Conservation (phyloP, 2,329 filamentous ascomycete species). For the Acrocalymma vagum region DNA sequence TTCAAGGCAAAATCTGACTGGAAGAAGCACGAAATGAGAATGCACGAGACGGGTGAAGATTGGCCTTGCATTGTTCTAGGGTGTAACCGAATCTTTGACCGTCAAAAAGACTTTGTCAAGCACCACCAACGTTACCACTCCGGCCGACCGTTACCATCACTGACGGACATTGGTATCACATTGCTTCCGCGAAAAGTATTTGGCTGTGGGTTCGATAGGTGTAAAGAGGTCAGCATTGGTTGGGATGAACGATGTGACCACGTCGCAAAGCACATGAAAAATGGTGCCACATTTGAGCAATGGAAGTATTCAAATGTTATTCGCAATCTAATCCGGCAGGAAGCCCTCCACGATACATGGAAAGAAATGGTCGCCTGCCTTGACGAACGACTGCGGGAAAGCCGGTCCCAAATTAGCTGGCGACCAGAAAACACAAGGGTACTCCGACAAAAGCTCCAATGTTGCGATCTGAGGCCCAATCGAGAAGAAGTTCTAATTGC, state of each 20-base stretch:
- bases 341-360: slow-evolving; percentile 46
- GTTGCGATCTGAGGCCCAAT: slow-evolving; percentile 46
- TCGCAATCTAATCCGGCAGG: slow-evolving; percentile 47
- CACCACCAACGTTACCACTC: slow-evolving; percentile 48
- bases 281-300: slow-evolving; percentile 41
- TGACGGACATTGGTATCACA: slow-evolving; percentile 45
- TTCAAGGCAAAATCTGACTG: slow-evolving; percentile 51
- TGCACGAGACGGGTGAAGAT: slow-evolving; percentile 50
- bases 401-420: slow-evolving; percentile 48
- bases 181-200: slow-evolving; percentile 44
- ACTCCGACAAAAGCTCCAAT: slow-evolving; percentile 47
- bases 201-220: slow-evolving; percentile 49
- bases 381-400: slow-evolving; percentile 41
- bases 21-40: slow-evolving; percentile 50
- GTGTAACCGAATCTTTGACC: slow-evolving; percentile 46
- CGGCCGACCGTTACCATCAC: slow-evolving; percentile 41
- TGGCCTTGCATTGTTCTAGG: slow-evolving; percentile 46
- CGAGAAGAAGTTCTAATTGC: slow-evolving; percentile 47
- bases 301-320: slow-evolving; percentile 51
- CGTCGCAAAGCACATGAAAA: slow-evolving; percentile 50
- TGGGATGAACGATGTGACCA: slow-evolving; percentile 50
- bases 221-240: slow-evolving; percentile 48
- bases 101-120: slow-evolving; percentile 47
- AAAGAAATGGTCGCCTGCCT: slow-evolving; percentile 44
- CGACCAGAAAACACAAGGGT: slow-evolving; percentile 45